Conservation (phyloP, 768 basidiomycete genomes). For the Tephrocybe sp. region DNA sequence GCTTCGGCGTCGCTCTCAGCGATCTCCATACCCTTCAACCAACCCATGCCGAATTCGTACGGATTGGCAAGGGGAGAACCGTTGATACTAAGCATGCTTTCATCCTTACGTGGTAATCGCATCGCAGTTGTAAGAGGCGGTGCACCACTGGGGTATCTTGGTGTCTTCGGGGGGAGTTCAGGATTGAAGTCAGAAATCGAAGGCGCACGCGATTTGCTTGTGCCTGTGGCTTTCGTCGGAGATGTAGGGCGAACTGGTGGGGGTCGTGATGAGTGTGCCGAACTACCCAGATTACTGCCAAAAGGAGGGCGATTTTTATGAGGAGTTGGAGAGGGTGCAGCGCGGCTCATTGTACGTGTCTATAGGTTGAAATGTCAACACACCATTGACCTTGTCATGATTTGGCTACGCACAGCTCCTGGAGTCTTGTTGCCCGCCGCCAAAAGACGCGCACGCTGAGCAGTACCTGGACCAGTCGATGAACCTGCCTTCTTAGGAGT, state of each 20-base stretch:
- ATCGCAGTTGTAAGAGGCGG: constrained; percentile 38
- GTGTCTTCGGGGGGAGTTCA: constrained; percentile 54
- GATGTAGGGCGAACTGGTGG: constrained; percentile 44
- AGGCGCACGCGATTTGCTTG: constrained; percentile 44
- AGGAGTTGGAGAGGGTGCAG: constrained; percentile 43
- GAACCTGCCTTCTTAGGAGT: constrained; percentile 57
- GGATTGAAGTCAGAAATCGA: constrained; percentile 76
- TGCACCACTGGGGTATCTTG: constrained; percentile 43
- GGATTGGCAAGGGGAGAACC: constrained; percentile 84
- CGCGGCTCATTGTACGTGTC: constrained; percentile 34
- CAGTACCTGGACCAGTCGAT: constrained; percentile 53
- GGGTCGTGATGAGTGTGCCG: constrained; percentile 29
- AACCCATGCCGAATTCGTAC: constrained; percentile 62
- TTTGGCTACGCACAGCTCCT: constrained; percentile 30
- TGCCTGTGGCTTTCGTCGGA: constrained; percentile 43
- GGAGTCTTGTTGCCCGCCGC: constrained; percentile 43
- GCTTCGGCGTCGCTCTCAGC: constrained; percentile 34
- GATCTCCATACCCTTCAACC: constrained; percentile 49
- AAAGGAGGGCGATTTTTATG: constrained; percentile 48
- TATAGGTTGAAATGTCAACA: constrained; percentile 14
- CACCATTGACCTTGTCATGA: background rate
- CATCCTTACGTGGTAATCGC: constrained; percentile 70
- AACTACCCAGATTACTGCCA: constrained; percentile 30
- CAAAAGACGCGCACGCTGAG: constrained; percentile 45
- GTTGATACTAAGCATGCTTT: constrained; percentile 79